Base-by-base conservation (phyloP, 2,329 filamentous ascomycete genomes). In the Ophiostoma angusticollis region DNA sequence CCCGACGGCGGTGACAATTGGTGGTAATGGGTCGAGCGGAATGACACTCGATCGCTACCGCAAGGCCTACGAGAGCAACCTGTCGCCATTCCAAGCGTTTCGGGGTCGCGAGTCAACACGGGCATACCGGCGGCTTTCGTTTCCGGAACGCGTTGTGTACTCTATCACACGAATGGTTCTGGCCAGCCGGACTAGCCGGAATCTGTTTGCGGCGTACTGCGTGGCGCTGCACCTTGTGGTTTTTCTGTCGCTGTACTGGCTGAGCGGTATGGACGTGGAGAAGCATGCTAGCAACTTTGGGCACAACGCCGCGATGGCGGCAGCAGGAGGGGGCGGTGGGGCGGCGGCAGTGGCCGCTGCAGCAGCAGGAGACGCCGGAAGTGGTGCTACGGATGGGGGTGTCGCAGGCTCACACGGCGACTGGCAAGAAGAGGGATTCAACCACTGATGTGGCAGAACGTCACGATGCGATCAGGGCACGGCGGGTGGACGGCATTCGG, bases 1-100 rank as follows among this genome's bases (percentile, higher is more conserved):
- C 54, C 78, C 84, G 1, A 80, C 82, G 0, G 76, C 81, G 17
- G 66, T 84, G 19, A 68, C 70, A 46, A 58, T 76, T 56, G 58
- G 75, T 62, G 57, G 74, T 62, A 50, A 68, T 56, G 49, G 63
- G 43, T 75, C 78, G 1, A 79, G 77, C 5, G 70, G n/a, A n/a
- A n/a, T 80, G 38, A 75, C 78, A 12, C 66, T 91, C 39, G 85
- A 94, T 58, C 75, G 86, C 33, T 98, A 98, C 60, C 76, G 83
- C 45, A 80, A 85, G 42, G 84, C 86, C 9, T 98, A 98, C 62
- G 91, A 98, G 62, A 84, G 83, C 30, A 93, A 91, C 53, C 80
- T 98, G 35, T 94, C 86, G 9, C 91, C 91, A 0, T 98, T 98
- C 57, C 87, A 89, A 19, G 86, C 86, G 3, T 98, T 98, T 64